A percentile compares a stretch with the other conserved stretches of the same genome.
Conservation (phyloP, 805 yeast species). For the Candida nanaspora region DNA sequence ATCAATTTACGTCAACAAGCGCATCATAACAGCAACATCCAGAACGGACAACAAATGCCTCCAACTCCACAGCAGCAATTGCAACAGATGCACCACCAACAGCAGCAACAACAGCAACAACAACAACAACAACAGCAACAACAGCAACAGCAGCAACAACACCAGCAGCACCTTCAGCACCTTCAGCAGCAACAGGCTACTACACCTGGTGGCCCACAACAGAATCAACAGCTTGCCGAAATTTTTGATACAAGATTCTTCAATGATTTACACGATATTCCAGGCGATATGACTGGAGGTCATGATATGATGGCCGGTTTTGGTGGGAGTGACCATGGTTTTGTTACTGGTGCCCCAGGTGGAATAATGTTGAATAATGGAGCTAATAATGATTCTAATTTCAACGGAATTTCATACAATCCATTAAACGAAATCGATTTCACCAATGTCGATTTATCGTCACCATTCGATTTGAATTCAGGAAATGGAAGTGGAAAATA, state of each 20-base stretch:
- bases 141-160: conserved; percentile 5
- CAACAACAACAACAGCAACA: conserved; percentile 6
- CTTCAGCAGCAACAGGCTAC: not conserved
- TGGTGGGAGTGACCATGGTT: not conserved
- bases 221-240: conserved; percentile 14
- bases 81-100: conserved; percentile 1
- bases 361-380: not conserved
- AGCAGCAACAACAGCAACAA: conserved; percentile 1
- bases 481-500: conserved; percentile 6
- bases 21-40: not conserved
- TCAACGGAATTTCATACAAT: conserved; percentile 15
- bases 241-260: conserved; percentile 26
- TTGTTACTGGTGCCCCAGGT: not conserved
- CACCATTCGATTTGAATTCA: conserved; percentile 13
- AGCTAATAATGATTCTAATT: not conserved
- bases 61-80: conserved; percentile 2
- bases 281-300: conserved; percentile 9
- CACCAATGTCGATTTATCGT: conserved; percentile 28
- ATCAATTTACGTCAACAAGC: conserved; percentile 1
- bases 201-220: not conserved
- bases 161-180: conserved; percentile 4
- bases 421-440: conserved; percentile 31
- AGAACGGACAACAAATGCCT: not conserved
- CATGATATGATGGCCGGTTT: conserved; percentile 8
- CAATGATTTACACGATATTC: conserved; percentile 22